Conservation (phyloP, 768 basidiomycete genomes). For the Leccinum barrowsii region DNA sequence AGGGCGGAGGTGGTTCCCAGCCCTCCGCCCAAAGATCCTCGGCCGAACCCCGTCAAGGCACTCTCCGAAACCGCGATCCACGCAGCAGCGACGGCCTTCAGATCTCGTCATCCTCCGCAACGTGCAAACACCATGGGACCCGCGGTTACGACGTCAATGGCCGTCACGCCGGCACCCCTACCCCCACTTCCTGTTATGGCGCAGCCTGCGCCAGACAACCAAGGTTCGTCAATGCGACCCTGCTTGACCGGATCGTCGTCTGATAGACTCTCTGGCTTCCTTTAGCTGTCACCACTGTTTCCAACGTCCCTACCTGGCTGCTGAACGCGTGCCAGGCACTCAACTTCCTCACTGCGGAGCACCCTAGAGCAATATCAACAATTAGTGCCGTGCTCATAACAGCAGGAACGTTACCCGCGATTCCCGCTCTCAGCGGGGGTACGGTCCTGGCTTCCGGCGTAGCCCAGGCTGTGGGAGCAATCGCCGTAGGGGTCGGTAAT, state of each 20-base stretch:
- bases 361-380: conserved; percentile 72
- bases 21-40: conserved; percentile 29
- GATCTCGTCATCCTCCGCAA: conserved; percentile 25
- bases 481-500: conserved; percentile 70
- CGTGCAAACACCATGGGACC: conserved; percentile 30
- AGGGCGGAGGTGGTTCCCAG: conserved; percentile 15
- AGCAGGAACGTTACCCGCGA: conserved; percentile 67
- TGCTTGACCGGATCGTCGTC: background rate
- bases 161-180: conserved; percentile 8
- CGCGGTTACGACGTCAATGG: conserved; percentile 14
- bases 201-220: conserved; percentile 10
- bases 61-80: conserved; percentile 31
- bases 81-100: conserved; percentile 29
- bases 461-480: conserved; percentile 74
- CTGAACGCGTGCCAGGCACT: conserved; percentile 74
- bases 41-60: conserved; percentile 35
- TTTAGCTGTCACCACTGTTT: conserved; percentile 40
- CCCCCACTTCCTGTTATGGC: conserved; percentile 19
- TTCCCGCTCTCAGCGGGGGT: conserved; percentile 70
- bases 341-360: conserved; percentile 69
- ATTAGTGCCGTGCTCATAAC: conserved; percentile 77
- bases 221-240: conserved; percentile 13
- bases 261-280: background rate
- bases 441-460: conserved; percentile 69
- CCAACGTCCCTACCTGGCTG: conserved; percentile 71